These are phyloP conservation scores for Myxozyma melibiosi DNA, from an alignment of 805 yeast genomes.

Conservation along the genomic window DNA sequence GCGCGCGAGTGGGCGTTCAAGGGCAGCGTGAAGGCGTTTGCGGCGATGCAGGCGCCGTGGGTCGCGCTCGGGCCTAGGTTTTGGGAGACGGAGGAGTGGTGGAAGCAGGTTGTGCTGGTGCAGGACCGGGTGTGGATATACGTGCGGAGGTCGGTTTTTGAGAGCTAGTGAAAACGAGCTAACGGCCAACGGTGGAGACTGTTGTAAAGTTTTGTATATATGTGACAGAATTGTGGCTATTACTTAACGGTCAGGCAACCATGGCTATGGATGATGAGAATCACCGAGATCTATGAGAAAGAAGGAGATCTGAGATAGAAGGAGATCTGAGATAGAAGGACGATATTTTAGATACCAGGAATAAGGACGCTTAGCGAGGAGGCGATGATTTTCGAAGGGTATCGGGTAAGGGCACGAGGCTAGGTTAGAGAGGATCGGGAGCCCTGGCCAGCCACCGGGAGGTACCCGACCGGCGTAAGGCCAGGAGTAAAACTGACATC, in stretches of 20 bases:
- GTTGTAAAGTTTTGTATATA: too few species aligned
- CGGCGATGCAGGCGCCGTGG: conserved; percentile 41
- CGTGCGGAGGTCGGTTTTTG: conserved; percentile 8
- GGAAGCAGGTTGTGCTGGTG: conserved; percentile 17
- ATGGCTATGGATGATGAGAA: neutral
- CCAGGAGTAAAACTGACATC: too few species aligned
- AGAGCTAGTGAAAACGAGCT: too few species aligned
- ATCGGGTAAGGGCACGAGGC: conserved; percentile 17
- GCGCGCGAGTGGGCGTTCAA: conserved; percentile 49
- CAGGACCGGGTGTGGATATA: conserved; percentile 24
- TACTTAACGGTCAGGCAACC: neutral
- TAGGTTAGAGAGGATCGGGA: too few species aligned
- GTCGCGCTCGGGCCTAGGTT: neutral
- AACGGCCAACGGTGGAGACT: too few species aligned
- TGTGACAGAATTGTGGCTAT: neutral
- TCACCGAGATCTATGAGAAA: too few species aligned
- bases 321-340: too few species aligned
- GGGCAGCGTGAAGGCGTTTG: conserved; percentile 46
- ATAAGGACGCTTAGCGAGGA: neutral
- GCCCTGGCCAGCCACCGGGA: too few species aligned
- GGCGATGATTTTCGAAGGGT: neutral
- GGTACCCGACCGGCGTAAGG: too few species aligned
- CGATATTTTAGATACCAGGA: too few species aligned
- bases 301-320: too few species aligned
- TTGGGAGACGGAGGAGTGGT: conserved; percentile 16